Percentiles rank a stretch among this genome's conserved stretches.
phyloP scores from a whole-genome alignment of 257 asterid genomes.

The Linaria vulgaris region DNA sequence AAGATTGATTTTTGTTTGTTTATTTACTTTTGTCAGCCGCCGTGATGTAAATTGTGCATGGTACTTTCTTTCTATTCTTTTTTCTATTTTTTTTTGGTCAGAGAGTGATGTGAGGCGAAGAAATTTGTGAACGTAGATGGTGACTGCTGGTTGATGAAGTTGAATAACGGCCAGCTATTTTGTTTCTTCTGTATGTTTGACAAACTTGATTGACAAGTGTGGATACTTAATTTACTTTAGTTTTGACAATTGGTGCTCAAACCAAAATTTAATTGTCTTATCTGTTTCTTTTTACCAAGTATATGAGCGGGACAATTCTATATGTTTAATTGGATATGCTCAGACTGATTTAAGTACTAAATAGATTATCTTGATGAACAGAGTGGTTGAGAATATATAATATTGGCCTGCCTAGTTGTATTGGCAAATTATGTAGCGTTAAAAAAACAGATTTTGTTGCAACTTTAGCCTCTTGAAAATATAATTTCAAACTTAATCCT shows the following conservation, averaged over 20 bases:
- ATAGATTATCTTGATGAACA: too few relatives aligned
- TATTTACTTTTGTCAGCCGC: background rate
- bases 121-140: slow-evolving; percentile 41
- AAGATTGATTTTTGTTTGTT: slow-evolving; percentile 7
- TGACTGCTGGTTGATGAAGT: slow-evolving; percentile 28
- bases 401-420: too few relatives aligned
- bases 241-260: background rate
- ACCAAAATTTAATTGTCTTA: too few relatives aligned
- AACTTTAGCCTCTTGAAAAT: too few relatives aligned
- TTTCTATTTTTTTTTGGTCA: slow-evolving; percentile 2
- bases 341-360: too few relatives aligned
- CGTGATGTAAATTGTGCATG: slow-evolving; percentile 26
- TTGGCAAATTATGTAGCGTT: too few relatives aligned
- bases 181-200: slow-evolving; percentile 1
- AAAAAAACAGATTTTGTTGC: too few relatives aligned
- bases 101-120: slow-evolving; percentile 38
- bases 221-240: slow-evolving; percentile 8
- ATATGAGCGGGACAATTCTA: too few relatives aligned
- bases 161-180: slow-evolving; percentile 25
- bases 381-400: too few relatives aligned
- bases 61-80: background rate
- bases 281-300: too few relatives aligned
- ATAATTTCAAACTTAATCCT: too few relatives aligned
- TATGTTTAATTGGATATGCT: too few relatives aligned
- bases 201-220: slow-evolving; percentile 22